Evolutionary conservation across 2,329 filamentous ascomycete species (phyloP), one percentile per base, ranked within the genome.

Genomic region (Hypomyces rosellus): DNA sequence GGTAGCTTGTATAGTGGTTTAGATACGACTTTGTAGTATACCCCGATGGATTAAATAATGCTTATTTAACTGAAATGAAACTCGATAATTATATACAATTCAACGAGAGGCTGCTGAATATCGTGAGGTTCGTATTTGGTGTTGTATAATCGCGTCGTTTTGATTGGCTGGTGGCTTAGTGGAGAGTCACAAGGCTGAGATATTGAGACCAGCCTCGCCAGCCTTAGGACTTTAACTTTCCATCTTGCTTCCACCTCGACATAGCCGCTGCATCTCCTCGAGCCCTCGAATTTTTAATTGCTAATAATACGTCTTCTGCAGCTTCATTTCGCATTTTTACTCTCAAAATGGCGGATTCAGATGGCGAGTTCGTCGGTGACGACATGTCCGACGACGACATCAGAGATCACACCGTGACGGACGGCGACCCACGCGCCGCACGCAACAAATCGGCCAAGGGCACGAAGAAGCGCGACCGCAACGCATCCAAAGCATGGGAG

Each of bases 321-420:
- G 16, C 14, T 5, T 38, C 16, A 16, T 1, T 20, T 22, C 30
- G n/a, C 30, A 25, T 36, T 37, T 38, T 38, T 3, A n/a, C 9
- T 9, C 6, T 14, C 52, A 55, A 54, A 56, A 88, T 88, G 85
- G 82, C 83, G 50, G 84, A 87, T 68, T 88, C 84, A 15, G 85
- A 88, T 63, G 85, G 81, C 66, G 84, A 88, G 57, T 88, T 81
- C 64, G 76, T 85, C 54, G 78, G 66, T 57, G 78, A 81, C 53
- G 78, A 79, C 60, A 73, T 75, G 64, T 85, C 82, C 20, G 83
- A 85, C 59, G 84, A 86, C 60, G 84, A 85, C 55, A 74, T 82
- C 53, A 70, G 74, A 54, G 72, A 74, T 58, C 72, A 76, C 58
- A 71, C 69, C 40, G 69, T 74, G 56, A 71, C 67, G 48, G 66